A percentile compares a stretch with the other conserved stretches of the same genome.
These are phyloP conservation scores for Dendrostoma leiphaemia DNA, from an alignment of 2,329 filamentous ascomycete genomes.

Conservation along the genomic window DNA sequence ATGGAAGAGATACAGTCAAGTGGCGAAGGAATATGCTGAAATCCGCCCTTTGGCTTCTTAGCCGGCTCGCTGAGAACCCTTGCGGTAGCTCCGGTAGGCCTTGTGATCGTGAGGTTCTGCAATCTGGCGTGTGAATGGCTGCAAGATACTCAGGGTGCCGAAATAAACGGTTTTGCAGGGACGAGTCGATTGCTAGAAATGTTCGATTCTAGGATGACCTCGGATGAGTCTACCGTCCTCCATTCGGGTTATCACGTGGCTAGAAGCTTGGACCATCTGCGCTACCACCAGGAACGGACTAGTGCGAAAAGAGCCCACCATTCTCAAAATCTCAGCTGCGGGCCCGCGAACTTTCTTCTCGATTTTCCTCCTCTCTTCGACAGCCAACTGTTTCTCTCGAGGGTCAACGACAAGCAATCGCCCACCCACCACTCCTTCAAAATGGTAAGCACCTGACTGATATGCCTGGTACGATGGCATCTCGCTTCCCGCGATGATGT, in stretches of 20 bases:
- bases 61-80: neutral
- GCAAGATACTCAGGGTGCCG: too few species aligned
- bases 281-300: neutral
- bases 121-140: too few species aligned
- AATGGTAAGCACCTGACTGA: conserved; percentile 59
- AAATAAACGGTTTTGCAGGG: too few species aligned
- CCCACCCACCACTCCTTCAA: conserved; percentile 49
- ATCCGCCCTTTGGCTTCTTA: neutral
- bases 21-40: neutral
- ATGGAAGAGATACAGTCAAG: neutral
- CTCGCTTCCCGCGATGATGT: conserved; percentile 10
- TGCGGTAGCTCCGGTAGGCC: neutral
- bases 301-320: conserved; percentile 7
- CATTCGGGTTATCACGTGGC: conserved; percentile 3
- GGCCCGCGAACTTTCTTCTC: conserved; percentile 2
- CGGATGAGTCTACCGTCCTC: neutral
- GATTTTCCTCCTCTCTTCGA: neutral
- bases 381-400: conserved; percentile 20
- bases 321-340: conserved; percentile 12
- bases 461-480: conserved; percentile 21
- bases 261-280: neutral
- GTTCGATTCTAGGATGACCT: too few species aligned
- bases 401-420: conserved; percentile 41
- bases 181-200: too few species aligned
- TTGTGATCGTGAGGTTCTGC: too few species aligned